Base-by-base conservation (phyloP, 164 flowering plant species). In the Warburgia ugandensis region DNA sequence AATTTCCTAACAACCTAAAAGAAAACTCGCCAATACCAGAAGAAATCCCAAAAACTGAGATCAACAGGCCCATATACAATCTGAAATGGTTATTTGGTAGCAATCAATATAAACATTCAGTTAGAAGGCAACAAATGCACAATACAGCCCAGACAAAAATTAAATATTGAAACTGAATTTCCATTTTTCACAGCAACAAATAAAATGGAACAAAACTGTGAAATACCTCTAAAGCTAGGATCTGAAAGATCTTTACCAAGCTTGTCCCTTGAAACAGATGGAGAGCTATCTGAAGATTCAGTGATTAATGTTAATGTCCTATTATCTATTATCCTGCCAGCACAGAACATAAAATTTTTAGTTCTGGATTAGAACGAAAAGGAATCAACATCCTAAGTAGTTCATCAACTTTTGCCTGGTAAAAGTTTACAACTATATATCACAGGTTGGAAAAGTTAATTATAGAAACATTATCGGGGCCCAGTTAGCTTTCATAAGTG, bases 251-350 rank as follows among this genome's bases (percentile, higher is more conserved):
- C 95, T 61, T 50, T 77, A 11, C 74, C 87, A 38, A 61, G 43
- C 61, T 73, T 76, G 32, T 50, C 56, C 28, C 30, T 43, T 12
- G 48, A 31, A 31, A n/a, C n/a, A 52, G 78, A 55, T 38, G 91
- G 80, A 55, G 81, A 68, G 63, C 79, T 76, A 56, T 77, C 87
- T 44, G 75, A 71, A 22, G 70, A n/a, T n/a, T 88, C 97, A 41
- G 78, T 84, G 54, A 94, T 84, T 75, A 94, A 64, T 61, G 83
- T 80, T 31, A 94, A 63, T 38, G 95, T 52, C 62, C 68, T 86
- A 65, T 79, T 79, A 73, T 94, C 94, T 61, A 94, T 82, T 51
- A 89, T 74, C 77, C 99, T 94, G 81, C 28, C 58, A 60, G 21
- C 16, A 42, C 29, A 63, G n/a, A 42, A 65, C 9, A 52, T 10